These are phyloP conservation scores for Magnusiomyces suaveolens DNA, from an alignment of 1,139 yeast genomes.

Conservation along the genomic window DNA sequence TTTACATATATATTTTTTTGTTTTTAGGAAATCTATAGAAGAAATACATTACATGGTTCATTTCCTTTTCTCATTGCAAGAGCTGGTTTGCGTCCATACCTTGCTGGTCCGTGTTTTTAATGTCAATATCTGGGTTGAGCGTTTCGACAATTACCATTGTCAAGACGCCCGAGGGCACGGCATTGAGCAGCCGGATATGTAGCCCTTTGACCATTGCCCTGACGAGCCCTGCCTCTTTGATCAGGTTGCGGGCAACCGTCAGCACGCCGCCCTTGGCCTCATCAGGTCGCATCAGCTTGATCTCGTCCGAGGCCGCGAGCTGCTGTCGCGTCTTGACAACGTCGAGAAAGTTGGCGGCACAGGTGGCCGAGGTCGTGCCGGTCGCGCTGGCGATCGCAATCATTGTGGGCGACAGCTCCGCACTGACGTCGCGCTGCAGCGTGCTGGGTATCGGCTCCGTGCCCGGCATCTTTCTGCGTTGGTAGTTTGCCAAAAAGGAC, in stretches of 20 bases:
- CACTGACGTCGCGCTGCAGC: no score
- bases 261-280: conserved; percentile 31
- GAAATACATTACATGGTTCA: no score
- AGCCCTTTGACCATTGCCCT: conserved; percentile 34
- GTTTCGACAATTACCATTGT: conserved; percentile 36
- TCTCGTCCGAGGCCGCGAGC: conserved; percentile 35
- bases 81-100: not conserved
- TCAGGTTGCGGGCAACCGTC: conserved; percentile 30
- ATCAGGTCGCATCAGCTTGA: conserved; percentile 33
- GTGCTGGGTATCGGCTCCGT: no score
- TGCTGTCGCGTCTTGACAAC: conserved; percentile 39
- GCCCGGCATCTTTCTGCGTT: no score
- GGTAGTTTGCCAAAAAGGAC: conserved; percentile 3
- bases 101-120: not conserved
- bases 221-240: conserved; percentile 32
- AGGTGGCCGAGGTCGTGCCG: conserved; percentile 35
- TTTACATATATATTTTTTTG: no score
- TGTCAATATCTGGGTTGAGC: conserved; percentile 30
- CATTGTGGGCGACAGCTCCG: conserved; percentile 22
- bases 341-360: conserved; percentile 35
- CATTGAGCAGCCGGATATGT: conserved; percentile 32
- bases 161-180: conserved; percentile 35
- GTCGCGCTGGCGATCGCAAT: conserved; percentile 33
- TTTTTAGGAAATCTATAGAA: no score
- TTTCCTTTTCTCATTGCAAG: not conserved